Conservation (phyloP, 2,329 filamentous ascomycete genomes). For the Chaetoscypha palmicola region DNA sequence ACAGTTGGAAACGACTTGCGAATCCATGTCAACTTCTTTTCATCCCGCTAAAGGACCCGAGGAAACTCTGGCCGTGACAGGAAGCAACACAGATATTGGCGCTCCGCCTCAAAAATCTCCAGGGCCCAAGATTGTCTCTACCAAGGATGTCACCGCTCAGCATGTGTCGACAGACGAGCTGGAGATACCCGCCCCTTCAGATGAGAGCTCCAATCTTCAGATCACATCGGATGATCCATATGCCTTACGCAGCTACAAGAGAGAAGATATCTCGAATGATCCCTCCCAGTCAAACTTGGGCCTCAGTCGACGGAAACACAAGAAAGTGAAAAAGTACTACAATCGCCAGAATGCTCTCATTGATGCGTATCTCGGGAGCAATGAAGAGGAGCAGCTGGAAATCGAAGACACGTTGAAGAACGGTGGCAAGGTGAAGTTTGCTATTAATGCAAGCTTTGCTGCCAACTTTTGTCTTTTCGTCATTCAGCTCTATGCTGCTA, state of each 20-base stretch:
- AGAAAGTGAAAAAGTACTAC: slow-evolving; percentile 40
- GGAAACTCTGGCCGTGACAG: too few relatives aligned
- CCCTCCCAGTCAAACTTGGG: background rate
- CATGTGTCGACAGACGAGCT: too few relatives aligned
- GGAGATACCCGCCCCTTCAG: too few relatives aligned
- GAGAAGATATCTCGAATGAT: background rate
- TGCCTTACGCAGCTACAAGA: background rate
- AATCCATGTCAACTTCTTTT: too few relatives aligned
- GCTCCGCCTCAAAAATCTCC: too few relatives aligned
- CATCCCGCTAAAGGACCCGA: too few relatives aligned
- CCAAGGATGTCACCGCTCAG: too few relatives aligned
- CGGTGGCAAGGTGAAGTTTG: slow-evolving; percentile 45
- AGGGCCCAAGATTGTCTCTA: too few relatives aligned
- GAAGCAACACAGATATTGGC: too few relatives aligned
- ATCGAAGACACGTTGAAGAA: slow-evolving; percentile 45
- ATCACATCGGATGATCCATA: background rate
- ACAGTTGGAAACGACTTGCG: too few relatives aligned
- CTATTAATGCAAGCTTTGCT: slow-evolving; percentile 44
- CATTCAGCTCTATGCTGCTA: slow-evolving; percentile 52
- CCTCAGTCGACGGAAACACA: background rate
- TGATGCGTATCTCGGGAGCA: slow-evolving; percentile 47
- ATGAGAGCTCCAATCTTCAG: background rate
- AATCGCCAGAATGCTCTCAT: slow-evolving; percentile 42
- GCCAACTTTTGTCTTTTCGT: slow-evolving; percentile 48
- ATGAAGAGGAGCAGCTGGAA: slow-evolving; percentile 46